Evolutionary conservation across 2,329 filamentous ascomycete genomes (phyloP), one percentile per base, ranked within the genome.

Genomic region (Tolypocladium sp.): DNA sequence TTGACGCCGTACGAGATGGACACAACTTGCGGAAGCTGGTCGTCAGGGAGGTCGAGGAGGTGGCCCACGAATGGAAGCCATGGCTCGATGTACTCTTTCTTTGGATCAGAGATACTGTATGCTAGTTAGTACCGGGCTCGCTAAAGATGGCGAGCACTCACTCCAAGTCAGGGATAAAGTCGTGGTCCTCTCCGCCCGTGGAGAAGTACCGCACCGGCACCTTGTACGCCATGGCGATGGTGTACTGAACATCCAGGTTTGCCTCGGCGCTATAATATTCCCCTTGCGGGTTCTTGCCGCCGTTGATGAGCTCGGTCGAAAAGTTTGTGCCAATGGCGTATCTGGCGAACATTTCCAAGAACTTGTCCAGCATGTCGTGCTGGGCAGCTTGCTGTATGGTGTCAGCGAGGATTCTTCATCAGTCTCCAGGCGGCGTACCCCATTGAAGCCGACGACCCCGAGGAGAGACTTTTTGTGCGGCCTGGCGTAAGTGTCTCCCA

Each of bases 1-100:
- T 86, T 79, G 64, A 89, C 86, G 33, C 85, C 86, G 67, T 90
- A 91, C 0, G 86, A 90, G n/a, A 85, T 87, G 46, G 80, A 82
- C 49, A 91, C 77, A 22, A 89, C 82, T 4, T 82, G 79, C 0
- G 88, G 87, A 0, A 90, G 74, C 22, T 82, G 69, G 3, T 75
- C 69, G 60, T 83, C 78, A 1, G 76, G 70, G 25, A 86, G 77
- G 25, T 74, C 69, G 3, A 88, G 73, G 12, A 90, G 75, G 68
- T 86, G 82, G 59, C 81, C 77, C 7, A 87, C 77, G 69, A 87
- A 85, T 20, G 81, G 81, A 3, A 90, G 76, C 68, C 86, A 91
- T 0, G 86, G 86, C 73, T 90, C 87, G 64, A 89, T 86, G 12
- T 74, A 74, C 61, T 66, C 42, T 54, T 73, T 41, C 68, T 74